Evolutionary conservation across 176 grass and related monocot genomes (phyloP), one percentile per base, ranked within the genome.

Genomic region (Oryza nivara): DNA sequence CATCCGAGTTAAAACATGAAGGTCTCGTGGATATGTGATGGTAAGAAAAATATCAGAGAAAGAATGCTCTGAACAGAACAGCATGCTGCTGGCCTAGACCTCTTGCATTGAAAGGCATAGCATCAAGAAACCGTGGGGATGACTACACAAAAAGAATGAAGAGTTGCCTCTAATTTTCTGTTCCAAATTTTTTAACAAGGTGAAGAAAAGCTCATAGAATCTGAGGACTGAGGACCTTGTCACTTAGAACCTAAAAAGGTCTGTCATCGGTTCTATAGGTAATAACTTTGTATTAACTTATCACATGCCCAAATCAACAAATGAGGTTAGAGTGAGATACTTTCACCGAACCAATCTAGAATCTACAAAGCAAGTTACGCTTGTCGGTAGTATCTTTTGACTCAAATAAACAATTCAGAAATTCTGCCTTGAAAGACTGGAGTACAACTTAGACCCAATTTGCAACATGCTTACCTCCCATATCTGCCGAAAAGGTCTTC

Each of bases 401-500:
- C 44, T 52, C n/a, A 13, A 70, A 82, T 0, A 6, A 73, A 41
- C 22, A 77, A 44, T 3, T 72, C 16, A 36, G 52, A 67, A 67
- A 0, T 63, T 9, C 6, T 10, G 58, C 8, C 6, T 36, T 36
- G 7, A 80, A 51, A 26, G 20, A 41, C 16, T 9, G 30, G 30
- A 32, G 30, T 4, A 11, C 22, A 16, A 74, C 11, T 68, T 61
- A 46, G 70, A 47, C 17, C 6, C 15, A 44, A 20, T 6, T 0
- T 86, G 58, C 15, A 44, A 15, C 4, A 0, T 83, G 58, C 81
- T 90, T 67, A 97, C 96, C 96, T 98, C 88, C 96, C 96, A 83
- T 98, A 98, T 94, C 92, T 86, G 75, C 88, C 63, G 22, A 98
- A 98, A 70, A 96, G 79, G 32, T 95, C 90, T 87, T 98, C 96